Conservation (phyloP, 2,329 filamentous ascomycete species). For the Hypoxylon sp. region DNA sequence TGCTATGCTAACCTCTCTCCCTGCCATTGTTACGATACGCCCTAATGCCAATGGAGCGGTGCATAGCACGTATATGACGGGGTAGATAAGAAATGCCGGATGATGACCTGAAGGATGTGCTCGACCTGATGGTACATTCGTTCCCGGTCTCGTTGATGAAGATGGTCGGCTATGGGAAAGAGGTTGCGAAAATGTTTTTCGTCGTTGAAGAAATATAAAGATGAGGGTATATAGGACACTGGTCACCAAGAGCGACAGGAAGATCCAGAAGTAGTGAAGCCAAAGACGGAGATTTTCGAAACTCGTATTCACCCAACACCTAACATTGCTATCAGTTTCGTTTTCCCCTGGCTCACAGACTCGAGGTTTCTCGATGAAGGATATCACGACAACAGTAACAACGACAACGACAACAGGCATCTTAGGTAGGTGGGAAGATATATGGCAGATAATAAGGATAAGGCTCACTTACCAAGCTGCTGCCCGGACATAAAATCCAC, state of each 20-base stretch:
- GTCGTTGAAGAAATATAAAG: constrained; percentile 47
- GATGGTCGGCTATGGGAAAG: constrained; percentile 38
- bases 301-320: constrained; percentile 69
- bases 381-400: neutral
- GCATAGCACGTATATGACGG: constrained; percentile 73
- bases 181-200: constrained; percentile 38
- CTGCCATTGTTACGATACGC: constrained; percentile 69
- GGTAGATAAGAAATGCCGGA: constrained; percentile 71
- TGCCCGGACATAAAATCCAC: constrained; percentile 69
- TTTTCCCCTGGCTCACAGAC: neutral
- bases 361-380: neutral
- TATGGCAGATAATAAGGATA: neutral
- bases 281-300: constrained; percentile 63
- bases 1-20: constrained; percentile 56
- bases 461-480: constrained; percentile 64
- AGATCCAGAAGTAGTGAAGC: constrained; percentile 71
- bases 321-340: constrained; percentile 14
- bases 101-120: constrained; percentile 45
- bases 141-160: constrained; percentile 3
- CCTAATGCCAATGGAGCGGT: constrained; percentile 72
- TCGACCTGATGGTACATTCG: constrained; percentile 2
- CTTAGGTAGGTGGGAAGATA: no score
- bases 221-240: constrained; percentile 50
- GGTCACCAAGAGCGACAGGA: constrained; percentile 49
- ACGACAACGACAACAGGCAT: no score